A percentile compares a stretch with the other conserved stretches of the same genome.
These are phyloP conservation scores for Thinopyrum obtusiflorum DNA, from an alignment of 202 grass and related monocot genomes.

Conservation along the genomic window DNA sequence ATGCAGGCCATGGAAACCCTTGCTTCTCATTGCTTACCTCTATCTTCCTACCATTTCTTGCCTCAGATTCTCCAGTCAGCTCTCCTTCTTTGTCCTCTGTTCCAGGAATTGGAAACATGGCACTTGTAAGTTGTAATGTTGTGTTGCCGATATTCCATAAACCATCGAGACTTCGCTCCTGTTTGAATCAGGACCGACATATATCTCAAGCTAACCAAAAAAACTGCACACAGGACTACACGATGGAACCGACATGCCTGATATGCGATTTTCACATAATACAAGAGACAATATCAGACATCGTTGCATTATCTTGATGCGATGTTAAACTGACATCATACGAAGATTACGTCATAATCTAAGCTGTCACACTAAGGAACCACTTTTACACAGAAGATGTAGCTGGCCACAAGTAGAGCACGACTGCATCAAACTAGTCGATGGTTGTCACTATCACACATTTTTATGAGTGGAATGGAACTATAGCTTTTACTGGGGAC, in stretches of 20 bases:
- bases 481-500: neutral
- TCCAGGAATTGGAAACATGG: too few species aligned
- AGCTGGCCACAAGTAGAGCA: neutral
- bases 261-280: neutral
- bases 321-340: neutral
- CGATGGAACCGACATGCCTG: neutral
- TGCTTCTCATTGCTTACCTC: too few species aligned
- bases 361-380: neutral
- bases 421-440: neutral
- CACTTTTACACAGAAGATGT: conserved; percentile 8
- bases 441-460: neutral
- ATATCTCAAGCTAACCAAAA: too few species aligned
- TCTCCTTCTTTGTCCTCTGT: too few species aligned
- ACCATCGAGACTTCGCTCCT: too few species aligned
- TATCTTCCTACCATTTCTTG: too few species aligned
- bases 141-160: too few species aligned
- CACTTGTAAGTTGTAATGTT: too few species aligned
- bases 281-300: neutral
- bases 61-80: too few species aligned
- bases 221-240: neutral
- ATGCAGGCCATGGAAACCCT: too few species aligned
- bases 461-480: neutral
- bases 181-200: too few species aligned
- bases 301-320: neutral
- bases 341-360: neutral